Evolutionary conservation across 768 basidiomycete species (phyloP), one percentile per base, ranked within the genome.

Genomic region (Leccinum longicurvipes): DNA sequence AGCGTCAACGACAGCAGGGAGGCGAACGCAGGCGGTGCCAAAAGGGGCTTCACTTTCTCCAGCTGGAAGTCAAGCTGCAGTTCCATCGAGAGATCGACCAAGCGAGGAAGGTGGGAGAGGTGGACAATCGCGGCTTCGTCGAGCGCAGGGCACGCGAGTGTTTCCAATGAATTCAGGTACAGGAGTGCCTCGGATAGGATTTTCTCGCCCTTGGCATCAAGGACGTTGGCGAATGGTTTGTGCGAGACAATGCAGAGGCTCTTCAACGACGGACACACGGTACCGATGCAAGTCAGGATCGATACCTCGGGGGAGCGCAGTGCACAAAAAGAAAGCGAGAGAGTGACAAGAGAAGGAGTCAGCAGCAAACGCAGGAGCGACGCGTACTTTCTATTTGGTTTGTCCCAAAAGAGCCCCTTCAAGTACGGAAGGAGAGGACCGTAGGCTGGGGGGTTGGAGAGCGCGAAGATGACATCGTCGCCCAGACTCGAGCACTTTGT

Each of bases 391-490:
- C 14, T 57, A 19, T 29, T 42, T 28, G 60, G 48, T 28, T 47
- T 55, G 15, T 61, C 51, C 68, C 66, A 69, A 15, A 19, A 8
- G 19, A 68, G 68, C 19, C 6, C n/a, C 39, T 24, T 67, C 47
- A 70, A 46, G 42, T 59, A 41, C 1, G 67, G 67, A 46, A 64
- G 10, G 19, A 68, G 63, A 29, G 68, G 63, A 1, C 58, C 54
- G 15, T 60, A 50, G 1, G 54, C 48, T 15, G 67, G 67, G 29
- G 67, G 63, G 36, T 54, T 58, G 11, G 63, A 69, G 41, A 68
- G 63, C 0, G 67, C 59, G 54, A 65, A 60, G 27, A 69, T 55
- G 28, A 67, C 60, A 3, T 67, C 61, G 49, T 60, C 63, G n/a
- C 52, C 49, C 27, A 67, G 50, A 42, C 4, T 36, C 17, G 42